These are phyloP conservation scores for Hibiscus trionum DNA, from an alignment of 345 rosid species.

Conservation along the genomic window DNA sequence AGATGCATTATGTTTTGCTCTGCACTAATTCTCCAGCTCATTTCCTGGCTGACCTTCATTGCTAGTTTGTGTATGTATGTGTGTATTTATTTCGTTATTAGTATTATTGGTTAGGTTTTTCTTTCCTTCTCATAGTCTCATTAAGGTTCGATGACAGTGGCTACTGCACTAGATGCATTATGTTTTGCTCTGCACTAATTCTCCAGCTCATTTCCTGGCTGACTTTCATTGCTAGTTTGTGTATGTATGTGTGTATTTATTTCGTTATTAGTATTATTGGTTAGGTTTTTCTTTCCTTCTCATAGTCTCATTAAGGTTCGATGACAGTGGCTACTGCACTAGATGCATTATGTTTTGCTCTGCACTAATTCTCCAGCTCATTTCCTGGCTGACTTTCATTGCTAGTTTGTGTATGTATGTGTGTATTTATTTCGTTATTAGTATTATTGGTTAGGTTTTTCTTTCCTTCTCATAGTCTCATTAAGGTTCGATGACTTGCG, in stretches of 20 bases:
- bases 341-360: background rate
- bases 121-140: background rate
- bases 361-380: background rate
- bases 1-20: background rate
- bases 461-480: background rate
- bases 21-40: background rate
- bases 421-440: background rate
- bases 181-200: background rate
- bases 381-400: background rate
- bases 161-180: too few relatives aligned
- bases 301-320: background rate
- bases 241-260: background rate
- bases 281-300: background rate
- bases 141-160: background rate
- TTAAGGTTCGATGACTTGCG: background rate
- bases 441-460: background rate
- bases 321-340: background rate
- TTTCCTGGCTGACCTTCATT: background rate
- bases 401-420: background rate
- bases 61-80: background rate
- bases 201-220: background rate
- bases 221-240: background rate
- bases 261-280: background rate
- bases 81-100: background rate
- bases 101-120: background rate